Evolutionary conservation across 2,329 filamentous ascomycete species (phyloP).

Genomic region (Cordyceps militaris): DNA sequence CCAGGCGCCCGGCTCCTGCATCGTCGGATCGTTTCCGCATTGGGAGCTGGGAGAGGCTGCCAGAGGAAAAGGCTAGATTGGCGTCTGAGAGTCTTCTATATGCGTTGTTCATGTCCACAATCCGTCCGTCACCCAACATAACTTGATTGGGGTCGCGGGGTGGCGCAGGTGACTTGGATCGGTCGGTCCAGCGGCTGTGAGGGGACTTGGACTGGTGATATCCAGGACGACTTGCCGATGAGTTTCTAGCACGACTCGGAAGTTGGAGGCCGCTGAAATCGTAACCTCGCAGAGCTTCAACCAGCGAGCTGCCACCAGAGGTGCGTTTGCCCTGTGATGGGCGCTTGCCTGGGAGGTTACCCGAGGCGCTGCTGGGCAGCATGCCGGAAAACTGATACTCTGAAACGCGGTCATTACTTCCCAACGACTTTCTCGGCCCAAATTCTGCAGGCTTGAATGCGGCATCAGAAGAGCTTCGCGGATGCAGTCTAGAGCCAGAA

Average conservation of each 20-base stretch:
- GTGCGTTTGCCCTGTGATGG: conserved; percentile 37
- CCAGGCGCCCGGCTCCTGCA: conserved; percentile 46
- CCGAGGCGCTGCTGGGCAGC: conserved; percentile 41
- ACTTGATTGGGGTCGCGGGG: conserved; percentile 30
- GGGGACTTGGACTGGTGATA: conserved; percentile 48
- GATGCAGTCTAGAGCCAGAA: conserved; percentile 25
- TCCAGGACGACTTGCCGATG: conserved; percentile 31
- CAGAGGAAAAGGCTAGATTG: conserved; percentile 56
- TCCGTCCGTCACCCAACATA: conserved; percentile 52
- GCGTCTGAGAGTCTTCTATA: conserved; percentile 68
- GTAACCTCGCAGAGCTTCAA: conserved; percentile 46
- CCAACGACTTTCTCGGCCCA: conserved; percentile 25
- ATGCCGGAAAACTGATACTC: conserved; percentile 58
- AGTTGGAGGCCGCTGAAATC: conserved; percentile 45
- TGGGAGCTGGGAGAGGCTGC: conserved; percentile 55
- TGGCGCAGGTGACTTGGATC: conserved; percentile 31
- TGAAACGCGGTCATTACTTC: conserved; percentile 36
- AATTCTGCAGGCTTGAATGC: conserved; percentile 40
- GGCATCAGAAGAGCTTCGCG: conserved; percentile 51
- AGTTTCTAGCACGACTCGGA: conserved; percentile 37
- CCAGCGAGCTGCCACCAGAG: conserved; percentile 33
- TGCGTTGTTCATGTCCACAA: conserved; percentile 61
- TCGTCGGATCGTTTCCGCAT: conserved; percentile 44
- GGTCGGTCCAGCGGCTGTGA: conserved; percentile 36
- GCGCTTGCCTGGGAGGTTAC: conserved; percentile 43